Conservation (phyloP, 306 rosid genomes). For the Vigna nakashimae region DNA sequence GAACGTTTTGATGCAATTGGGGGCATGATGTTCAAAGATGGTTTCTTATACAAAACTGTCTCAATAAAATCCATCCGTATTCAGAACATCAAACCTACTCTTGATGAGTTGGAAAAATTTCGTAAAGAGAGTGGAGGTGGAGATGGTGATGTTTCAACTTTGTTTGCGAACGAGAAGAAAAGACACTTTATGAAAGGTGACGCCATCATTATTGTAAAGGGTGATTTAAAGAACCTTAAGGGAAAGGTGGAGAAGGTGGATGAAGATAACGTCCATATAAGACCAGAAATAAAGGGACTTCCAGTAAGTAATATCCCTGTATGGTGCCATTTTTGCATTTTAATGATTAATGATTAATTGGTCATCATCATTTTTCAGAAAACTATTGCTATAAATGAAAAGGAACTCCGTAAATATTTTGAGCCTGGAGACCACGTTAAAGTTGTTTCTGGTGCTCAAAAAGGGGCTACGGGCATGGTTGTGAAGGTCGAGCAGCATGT, state of each 20-base stretch:
- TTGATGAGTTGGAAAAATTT: conserved; percentile 95
- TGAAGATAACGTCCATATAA: conserved; percentile 86
- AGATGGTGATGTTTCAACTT: conserved; percentile 59
- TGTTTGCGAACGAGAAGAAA: conserved; percentile 84
- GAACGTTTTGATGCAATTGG: conserved; percentile 88
- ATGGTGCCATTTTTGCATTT: conserved; percentile 2
- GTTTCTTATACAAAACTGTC: conserved; percentile 86
- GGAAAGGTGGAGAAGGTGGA: conserved; percentile 99
- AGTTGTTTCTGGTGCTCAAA: conserved; percentile 93
- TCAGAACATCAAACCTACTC: conserved; percentile 83
- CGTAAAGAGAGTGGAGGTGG: conserved; percentile 92
- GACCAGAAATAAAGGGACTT: conserved; percentile 88
- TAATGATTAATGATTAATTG: conserved; percentile 29
- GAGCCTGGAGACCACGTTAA: conserved; percentile 98
- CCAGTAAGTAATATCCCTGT: conserved; percentile 65
- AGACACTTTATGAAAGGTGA: conserved; percentile 99
- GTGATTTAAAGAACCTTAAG: conserved; percentile 90
- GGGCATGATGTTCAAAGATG: conserved; percentile 95
- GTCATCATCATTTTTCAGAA: conserved; percentile 49
- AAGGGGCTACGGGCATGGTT: conserved; percentile 99
- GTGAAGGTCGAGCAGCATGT: conserved; percentile 97
- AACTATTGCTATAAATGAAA: conserved; percentile 86
- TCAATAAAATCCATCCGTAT: conserved; percentile 87
- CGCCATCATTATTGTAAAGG: conserved; percentile 87
- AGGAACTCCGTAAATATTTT: conserved; percentile 93